A percentile compares a stretch with the other conserved stretches of the same genome.
Evolutionary conservation across 768 basidiomycete genomes (phyloP).

Genomic region (Leucogyrophana mollusca): DNA sequence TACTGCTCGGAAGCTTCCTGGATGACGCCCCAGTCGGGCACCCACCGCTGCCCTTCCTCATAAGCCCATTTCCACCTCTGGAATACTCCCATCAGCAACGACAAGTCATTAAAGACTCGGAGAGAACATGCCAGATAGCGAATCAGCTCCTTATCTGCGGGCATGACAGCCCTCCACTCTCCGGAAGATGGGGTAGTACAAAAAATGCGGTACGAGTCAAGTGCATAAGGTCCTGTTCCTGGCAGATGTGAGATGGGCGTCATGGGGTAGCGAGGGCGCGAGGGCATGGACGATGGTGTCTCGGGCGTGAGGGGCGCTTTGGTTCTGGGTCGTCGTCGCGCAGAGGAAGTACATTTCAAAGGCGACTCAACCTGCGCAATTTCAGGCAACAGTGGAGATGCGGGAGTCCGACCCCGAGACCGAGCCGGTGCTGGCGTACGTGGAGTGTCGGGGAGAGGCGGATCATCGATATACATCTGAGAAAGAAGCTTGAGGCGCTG

Average conservation of each 20-base stretch:
- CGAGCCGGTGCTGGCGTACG: slow-evolving; percentile 21
- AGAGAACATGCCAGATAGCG: slow-evolving; percentile 59
- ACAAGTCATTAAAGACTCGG: not conserved
- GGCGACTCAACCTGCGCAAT: too few species aligned
- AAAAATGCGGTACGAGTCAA: slow-evolving; percentile 77
- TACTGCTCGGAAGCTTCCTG: too few species aligned
- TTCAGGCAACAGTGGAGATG: too few species aligned
- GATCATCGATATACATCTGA: slow-evolving; percentile 45
- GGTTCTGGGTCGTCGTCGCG: too few species aligned
- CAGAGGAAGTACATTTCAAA: too few species aligned
- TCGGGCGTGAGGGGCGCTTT: not conserved
- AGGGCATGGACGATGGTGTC: not conserved
- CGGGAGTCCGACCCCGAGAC: too few species aligned
- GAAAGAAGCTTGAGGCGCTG: slow-evolving; percentile 57
- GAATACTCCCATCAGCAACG: not conserved
- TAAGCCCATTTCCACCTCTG: slow-evolving; percentile 78
- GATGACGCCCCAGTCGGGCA: too few species aligned
- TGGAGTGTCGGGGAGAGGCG: slow-evolving; percentile 31
- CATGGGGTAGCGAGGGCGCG: slow-evolving; percentile 34
- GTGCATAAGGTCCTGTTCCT: slow-evolving; percentile 67
- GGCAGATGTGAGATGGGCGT: slow-evolving; percentile 59
- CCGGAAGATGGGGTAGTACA: slow-evolving; percentile 27
- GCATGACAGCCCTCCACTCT: slow-evolving; percentile 64
- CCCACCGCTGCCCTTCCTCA: slow-evolving; percentile 50
- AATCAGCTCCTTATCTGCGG: slow-evolving; percentile 67